phyloP scores from a whole-genome alignment of 352 stramenopile species.

The Phytopythium oedochilum region DNA sequence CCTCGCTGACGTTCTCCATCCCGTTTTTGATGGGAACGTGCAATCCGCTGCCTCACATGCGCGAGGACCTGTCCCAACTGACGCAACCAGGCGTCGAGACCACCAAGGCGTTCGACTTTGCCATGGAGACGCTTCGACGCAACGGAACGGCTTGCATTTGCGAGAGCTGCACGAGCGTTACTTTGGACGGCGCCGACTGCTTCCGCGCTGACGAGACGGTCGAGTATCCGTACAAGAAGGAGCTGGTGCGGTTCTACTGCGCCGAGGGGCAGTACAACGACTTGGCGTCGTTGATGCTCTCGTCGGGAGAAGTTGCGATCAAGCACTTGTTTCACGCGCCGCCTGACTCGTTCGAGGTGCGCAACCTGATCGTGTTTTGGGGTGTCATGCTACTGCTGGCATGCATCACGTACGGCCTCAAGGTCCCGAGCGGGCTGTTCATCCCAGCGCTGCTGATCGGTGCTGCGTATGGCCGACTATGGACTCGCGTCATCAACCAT shows the following conservation, averaged over 20 bases:
- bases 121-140: constrained; percentile 61
- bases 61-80: constrained; percentile 47
- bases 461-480: constrained; percentile 92
- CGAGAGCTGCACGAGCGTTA: constrained; percentile 49
- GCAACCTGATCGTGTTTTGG: constrained; percentile 75
- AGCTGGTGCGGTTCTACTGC: constrained; percentile 95
- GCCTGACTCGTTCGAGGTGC: constrained; percentile 66
- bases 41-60: constrained; percentile 43
- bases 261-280: constrained; percentile 96
- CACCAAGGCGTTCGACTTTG: constrained; percentile 63
- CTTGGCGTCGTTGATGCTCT: constrained; percentile 94
- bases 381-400: constrained; percentile 69
- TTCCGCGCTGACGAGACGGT: constrained; percentile 63
- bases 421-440: constrained; percentile 96
- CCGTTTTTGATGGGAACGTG: constrained; percentile 68
- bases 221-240: constrained; percentile 79
- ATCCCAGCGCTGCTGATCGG: constrained; percentile 94
- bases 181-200: constrained; percentile 47
- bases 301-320: constrained; percentile 91
- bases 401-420: constrained; percentile 95
- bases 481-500: constrained; percentile 83
- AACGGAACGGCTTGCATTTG: constrained; percentile 71
- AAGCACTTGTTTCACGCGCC: constrained; percentile 95
- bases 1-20: constrained; percentile 54
- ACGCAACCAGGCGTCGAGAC: constrained; percentile 28